Evolutionary conservation across 768 basidiomycete species (phyloP).

Genomic region (Pisolithus albus): DNA sequence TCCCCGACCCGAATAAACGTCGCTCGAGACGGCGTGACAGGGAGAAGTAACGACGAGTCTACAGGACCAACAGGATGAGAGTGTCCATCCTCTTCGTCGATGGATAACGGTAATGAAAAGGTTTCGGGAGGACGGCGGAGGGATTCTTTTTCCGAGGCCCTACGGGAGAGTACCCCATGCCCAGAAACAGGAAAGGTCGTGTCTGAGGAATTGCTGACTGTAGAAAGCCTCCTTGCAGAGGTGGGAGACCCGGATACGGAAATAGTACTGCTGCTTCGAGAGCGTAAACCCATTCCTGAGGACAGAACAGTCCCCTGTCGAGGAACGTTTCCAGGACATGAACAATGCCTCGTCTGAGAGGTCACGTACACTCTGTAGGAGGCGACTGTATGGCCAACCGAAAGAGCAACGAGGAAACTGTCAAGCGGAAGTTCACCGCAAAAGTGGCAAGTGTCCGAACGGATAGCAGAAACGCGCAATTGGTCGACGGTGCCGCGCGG

Average conservation of each 20-base stretch:
- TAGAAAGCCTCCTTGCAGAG: conserved; percentile 43
- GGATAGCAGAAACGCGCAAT: conserved; percentile 53
- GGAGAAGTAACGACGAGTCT: conserved; percentile 23
- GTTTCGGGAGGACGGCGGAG: conserved; percentile 44
- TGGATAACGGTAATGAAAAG: conserved; percentile 33
- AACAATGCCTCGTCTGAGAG: conserved; percentile 55
- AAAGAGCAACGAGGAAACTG: conserved; percentile 59
- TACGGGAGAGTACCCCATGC: conserved; percentile 70
- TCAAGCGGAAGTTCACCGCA: conserved; percentile 67
- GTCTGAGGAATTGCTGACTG: conserved; percentile 37
- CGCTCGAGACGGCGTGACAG: conserved; percentile 40
- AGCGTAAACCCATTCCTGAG: conserved; percentile 41
- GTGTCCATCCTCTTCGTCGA: conserved; percentile 21
- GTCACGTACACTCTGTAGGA: conserved; percentile 60
- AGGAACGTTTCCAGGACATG: conserved; percentile 50
- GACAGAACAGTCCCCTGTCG: conserved; percentile 41
- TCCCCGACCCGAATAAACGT: conserved; percentile 48
- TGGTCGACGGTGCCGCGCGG: conserved; percentile 50
- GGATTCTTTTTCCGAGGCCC: conserved; percentile 62
- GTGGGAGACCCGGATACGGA: conserved; percentile 35
- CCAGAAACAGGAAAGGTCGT: conserved; percentile 70
- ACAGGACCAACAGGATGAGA: conserved; percentile 28
- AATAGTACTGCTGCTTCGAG: conserved; percentile 56
- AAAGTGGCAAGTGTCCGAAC: conserved; percentile 51
- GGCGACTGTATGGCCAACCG: conserved; percentile 54